These are phyloP conservation scores for Cairneyella variabilis DNA, from an alignment of 495 filamentous ascomycete genomes.

Conservation along the genomic window DNA sequence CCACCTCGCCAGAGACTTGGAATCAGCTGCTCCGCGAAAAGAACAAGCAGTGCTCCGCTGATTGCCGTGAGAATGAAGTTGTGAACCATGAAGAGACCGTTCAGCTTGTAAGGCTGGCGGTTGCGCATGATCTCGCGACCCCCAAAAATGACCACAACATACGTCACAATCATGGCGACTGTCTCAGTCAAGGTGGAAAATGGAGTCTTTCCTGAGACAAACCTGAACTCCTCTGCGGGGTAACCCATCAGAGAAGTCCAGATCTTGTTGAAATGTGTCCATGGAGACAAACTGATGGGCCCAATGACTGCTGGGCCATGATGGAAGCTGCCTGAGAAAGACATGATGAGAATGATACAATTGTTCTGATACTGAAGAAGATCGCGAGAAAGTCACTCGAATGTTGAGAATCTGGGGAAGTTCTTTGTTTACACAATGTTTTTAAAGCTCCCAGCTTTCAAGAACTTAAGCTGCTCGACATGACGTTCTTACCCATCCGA, in stretches of 20 bases:
- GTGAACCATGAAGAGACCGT: constrained; percentile 67
- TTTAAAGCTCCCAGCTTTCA: neutral
- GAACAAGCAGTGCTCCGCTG: constrained; percentile 58
- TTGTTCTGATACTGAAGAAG: no score
- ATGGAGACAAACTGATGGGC: constrained; percentile 31
- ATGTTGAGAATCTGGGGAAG: neutral
- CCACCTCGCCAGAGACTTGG: constrained; percentile 62
- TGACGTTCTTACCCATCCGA: neutral
- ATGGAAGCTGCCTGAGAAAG: constrained; percentile 3
- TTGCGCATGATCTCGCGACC: constrained; percentile 67
- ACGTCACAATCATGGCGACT: constrained; percentile 56
- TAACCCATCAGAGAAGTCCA: constrained; percentile 68
- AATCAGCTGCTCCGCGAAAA: constrained; percentile 71
- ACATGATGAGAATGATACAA: constrained; percentile 9
- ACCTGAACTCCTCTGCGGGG: constrained; percentile 62
- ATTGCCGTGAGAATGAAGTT: constrained; percentile 72
- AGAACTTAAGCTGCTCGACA: neutral
- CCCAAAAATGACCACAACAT: constrained; percentile 69
- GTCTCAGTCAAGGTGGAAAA: constrained; percentile 66
- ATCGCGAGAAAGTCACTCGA: no score
- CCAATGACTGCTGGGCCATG: constrained; percentile 7
- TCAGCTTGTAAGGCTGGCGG: constrained; percentile 59
- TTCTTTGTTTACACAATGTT: neutral
- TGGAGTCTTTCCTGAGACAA: constrained; percentile 57
- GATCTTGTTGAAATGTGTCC: constrained; percentile 84